A percentile compares a stretch with the other conserved stretches of the same genome.
Evolutionary conservation across 1,284 basidiomycete genomes (phyloP).

Genomic region (Ustilago hordei): DNA sequence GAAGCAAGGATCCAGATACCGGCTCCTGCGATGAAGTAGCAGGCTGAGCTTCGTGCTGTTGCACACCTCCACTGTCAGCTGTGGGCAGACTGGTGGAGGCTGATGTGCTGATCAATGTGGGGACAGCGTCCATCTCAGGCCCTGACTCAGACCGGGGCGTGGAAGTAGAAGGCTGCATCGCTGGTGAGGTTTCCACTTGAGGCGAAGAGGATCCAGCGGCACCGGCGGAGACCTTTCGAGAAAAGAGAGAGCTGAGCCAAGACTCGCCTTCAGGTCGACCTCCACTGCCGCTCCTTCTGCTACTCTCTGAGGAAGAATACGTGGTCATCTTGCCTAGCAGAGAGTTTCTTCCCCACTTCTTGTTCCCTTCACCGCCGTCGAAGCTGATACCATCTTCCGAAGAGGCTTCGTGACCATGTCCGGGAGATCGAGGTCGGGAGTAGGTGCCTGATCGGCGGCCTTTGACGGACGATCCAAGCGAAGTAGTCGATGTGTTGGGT

Average conservation of each 20-base stretch:
- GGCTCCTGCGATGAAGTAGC: neutral
- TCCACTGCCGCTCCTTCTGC: slow-evolving; percentile 23
- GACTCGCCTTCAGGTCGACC: slow-evolving; percentile 24
- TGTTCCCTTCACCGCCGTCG: slow-evolving; percentile 18
- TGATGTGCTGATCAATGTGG: slow-evolving; percentile 29
- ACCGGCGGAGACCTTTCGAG: slow-evolving; percentile 4
- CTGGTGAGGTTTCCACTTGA: neutral
- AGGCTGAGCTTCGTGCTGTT: slow-evolving; percentile 4
- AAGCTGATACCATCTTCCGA: slow-evolving; percentile 34
- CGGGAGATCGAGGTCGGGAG: slow-evolving; percentile 22
- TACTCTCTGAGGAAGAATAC: slow-evolving; percentile 24
- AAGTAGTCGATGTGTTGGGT: slow-evolving; percentile 24
- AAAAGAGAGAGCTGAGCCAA: slow-evolving; percentile 32
- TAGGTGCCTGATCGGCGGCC: slow-evolving; percentile 22
- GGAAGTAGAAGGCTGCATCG: slow-evolving; percentile 10
- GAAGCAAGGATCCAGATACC: slow-evolving; percentile 8
- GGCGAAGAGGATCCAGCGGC: slow-evolving; percentile 14
- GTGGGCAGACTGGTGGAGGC: slow-evolving; percentile 24
- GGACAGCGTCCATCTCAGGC: slow-evolving; percentile 6
- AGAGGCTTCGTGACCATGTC: slow-evolving; percentile 25
- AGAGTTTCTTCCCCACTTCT: slow-evolving; percentile 28
- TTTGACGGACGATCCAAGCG: slow-evolving; percentile 25
- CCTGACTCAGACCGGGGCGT: slow-evolving; percentile 12
- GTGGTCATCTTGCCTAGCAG: slow-evolving; percentile 22
- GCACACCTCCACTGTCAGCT: slow-evolving; percentile 20